phyloP scores from a whole-genome alignment of 164 flowering plant genomes.

The Cinnamomum micranthum region DNA sequence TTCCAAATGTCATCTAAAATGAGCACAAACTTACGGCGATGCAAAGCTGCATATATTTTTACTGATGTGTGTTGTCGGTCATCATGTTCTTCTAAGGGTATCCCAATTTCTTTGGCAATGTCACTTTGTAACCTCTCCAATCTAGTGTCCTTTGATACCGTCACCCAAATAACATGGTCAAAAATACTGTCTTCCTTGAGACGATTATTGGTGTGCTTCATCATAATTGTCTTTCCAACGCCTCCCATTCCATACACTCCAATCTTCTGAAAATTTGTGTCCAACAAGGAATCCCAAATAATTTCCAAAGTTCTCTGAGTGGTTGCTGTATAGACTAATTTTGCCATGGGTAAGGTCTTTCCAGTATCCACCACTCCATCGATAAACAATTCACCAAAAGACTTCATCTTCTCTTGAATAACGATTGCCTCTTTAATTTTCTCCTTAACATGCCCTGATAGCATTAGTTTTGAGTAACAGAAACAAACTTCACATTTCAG shows the following conservation, averaged over 20 bases:
- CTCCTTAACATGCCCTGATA: background rate
- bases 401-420: background rate
- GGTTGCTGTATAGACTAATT: background rate
- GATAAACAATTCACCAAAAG: background rate
- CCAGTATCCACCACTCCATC: background rate
- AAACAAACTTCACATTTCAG: background rate
- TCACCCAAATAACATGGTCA: slow-evolving; percentile 12
- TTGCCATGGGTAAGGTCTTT: background rate
- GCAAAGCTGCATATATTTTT: slow-evolving; percentile 8
- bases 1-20: slow-evolving; percentile 30
- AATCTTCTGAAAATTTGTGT: background rate
- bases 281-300: slow-evolving; percentile 7
- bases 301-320: background rate
- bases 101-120: slow-evolving; percentile 7
- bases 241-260: slow-evolving; percentile 22
- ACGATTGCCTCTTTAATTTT: background rate
- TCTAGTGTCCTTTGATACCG: slow-evolving; percentile 1
- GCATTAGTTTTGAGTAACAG: background rate
- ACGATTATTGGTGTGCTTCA: slow-evolving; percentile 10
- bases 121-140: slow-evolving; percentile 6
- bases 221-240: slow-evolving; percentile 15
- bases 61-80: slow-evolving; percentile 10
- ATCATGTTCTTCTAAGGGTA: slow-evolving; percentile 1
- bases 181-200: background rate
- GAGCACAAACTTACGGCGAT: slow-evolving; percentile 15